Base-by-base conservation (phyloP, 31 red algal genomes). In the Asparagopsis taxiformis region DNA sequence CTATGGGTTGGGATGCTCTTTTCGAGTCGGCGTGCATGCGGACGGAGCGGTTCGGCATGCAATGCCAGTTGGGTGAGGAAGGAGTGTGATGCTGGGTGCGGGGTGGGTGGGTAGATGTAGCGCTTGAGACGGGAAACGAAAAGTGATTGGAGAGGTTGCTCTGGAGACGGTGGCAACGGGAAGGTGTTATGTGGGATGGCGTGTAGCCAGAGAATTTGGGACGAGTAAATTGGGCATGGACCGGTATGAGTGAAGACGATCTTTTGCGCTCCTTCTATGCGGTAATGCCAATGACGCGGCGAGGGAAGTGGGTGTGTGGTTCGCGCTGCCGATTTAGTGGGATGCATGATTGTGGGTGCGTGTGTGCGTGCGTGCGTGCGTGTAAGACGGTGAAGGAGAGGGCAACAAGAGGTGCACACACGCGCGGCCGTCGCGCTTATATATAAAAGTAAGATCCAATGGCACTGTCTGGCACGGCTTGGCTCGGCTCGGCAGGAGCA, bases 251-350 rank as follows among this genome's bases (percentile, higher is more conserved):
- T 6, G 20, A 80, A 74, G 26, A 80, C 52, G 1, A 71, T 34
- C 57, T 74, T 80, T 36, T 81, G 68, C 19, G 60, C 66, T 1
- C 84, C 84, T 59, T 80, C 84, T 33, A 79, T 75, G 44, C 75
- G 77, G 44, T 81, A 81, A 24, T 43, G 43, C 75, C 84, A 89
- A 15, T 41, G 22, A 28, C 17, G 5, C 21, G 36, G 0, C 7
- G 53, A 39, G 16, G 53, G 70, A 31, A 57, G 70, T 31, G 22
- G 52, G 9, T 10, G 55, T 49, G 22, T 20, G 3, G 64, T 43
- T 36, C 20, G 64, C 15, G 19, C 41, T n/a, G n/a, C n/a, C n/a
- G n/a, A n/a, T n/a, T n/a, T n/a, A n/a, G n/a, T n/a, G n/a, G n/a
- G n/a, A n/a, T n/a, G n/a, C n/a, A n/a, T n/a, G n/a, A n/a, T n/a